Base-by-base conservation (phyloP, 2,329 filamentous ascomycete genomes). In the Basipetospora chlamydospora region DNA sequence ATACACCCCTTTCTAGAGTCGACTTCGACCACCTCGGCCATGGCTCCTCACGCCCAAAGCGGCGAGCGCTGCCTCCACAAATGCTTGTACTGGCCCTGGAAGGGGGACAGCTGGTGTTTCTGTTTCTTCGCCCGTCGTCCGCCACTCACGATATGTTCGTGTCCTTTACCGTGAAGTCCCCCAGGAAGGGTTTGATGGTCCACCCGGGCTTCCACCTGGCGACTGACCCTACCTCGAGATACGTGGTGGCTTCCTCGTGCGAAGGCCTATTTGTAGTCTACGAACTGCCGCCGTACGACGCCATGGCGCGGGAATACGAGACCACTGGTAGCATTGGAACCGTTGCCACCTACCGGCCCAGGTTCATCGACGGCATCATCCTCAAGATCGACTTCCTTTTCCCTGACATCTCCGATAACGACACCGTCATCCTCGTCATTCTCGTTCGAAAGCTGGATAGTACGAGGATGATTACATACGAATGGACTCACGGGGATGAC, bases 331-430 rank as follows among this genome's bases (percentile, higher is more conserved):
- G 58, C 43, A 54, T 82, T 40, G 54, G 63, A 8, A 80, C 80
- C 2, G 67, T 93, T 39, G 64, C 64, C 41, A 55, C 52, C 1
- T 53, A 47, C 26, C 49, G 56, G 13, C 49, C 61, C 13, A 61
- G 66, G 8, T 44, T 54, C 8, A 61, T 85, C 6, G 69, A 76
- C 6, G 86, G 83, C 1, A 65, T 77, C n/a, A 83, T 96, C 38
- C 66, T 88, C 47, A 81, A 84, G 46, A 77, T 95, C 65, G 80
- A 86, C 16, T 98, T 96, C 44, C 64, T 98, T 3, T 74, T 80
- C 41, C 82, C 86, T 6, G 66, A 67, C 8, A 57, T 68, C 1
- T 67, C 73, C 37, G 77, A 87, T 41, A 66, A 73, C 8, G 64
- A 77, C 37, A 76, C 77, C 46, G 71, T 92, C 29, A 77, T 92